Evolutionary conservation across 1,139 yeast genomes (phyloP).

Genomic region (Kodamaea sp.): DNA sequence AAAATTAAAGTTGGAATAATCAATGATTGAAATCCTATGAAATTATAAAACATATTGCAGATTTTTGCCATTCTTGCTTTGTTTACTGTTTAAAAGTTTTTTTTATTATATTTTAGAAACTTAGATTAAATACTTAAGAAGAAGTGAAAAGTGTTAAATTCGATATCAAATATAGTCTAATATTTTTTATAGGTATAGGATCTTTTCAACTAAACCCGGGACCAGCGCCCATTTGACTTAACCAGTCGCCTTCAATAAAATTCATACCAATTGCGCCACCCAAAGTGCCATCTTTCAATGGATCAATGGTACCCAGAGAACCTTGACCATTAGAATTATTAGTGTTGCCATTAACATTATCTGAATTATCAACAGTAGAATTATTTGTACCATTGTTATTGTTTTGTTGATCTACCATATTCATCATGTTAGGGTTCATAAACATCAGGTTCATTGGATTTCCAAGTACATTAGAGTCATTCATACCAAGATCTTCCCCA

Average conservation of each 20-base stretch:
- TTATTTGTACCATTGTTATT: no score
- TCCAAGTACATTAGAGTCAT: constrained; percentile 5
- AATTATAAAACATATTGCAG: no score
- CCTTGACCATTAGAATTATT: not conserved
- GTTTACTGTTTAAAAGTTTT: no score
- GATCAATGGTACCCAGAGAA: not conserved
- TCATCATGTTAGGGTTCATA: constrained; percentile 9
- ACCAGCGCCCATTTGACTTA: constrained; percentile 36
- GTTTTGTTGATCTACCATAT: not conserved
- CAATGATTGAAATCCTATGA: no score
- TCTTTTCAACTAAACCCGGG: constrained; percentile 26
- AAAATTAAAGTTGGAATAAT: no score
- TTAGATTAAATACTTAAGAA: no score
- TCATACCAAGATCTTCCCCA: constrained; percentile 1
- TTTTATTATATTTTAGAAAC: no score
- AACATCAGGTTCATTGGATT: constrained; percentile 9
- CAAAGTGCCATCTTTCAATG: not conserved
- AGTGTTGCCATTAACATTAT: no score
- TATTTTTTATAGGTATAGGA: no score
- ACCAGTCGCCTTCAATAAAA: constrained; percentile 27
- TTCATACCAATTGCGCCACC: constrained; percentile 7
- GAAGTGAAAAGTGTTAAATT: no score
- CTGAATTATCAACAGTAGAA: not conserved
- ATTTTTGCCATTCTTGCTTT: no score
- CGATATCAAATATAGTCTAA: no score